Percentiles rank a stretch among this genome's conserved stretches.
These are phyloP conservation scores for Taiozyma sp. DNA, from an alignment of 1,139 yeast genomes.

Conservation along the genomic window DNA sequence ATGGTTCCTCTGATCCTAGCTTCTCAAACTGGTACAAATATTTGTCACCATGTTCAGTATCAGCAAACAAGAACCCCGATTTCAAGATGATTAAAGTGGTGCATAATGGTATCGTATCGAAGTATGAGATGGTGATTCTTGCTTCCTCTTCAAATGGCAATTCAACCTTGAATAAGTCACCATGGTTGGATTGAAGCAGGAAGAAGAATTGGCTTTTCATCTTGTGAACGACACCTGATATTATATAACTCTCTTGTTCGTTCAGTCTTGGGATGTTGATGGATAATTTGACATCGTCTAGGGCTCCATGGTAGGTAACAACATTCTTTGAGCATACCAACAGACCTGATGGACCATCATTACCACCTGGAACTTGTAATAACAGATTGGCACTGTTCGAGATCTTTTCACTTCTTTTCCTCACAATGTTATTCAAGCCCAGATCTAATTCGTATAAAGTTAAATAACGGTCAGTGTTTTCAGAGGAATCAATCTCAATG, in stretches of 20 bases:
- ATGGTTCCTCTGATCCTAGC: conserved; percentile 51
- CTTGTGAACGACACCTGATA: conserved; percentile 58
- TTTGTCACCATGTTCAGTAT: conserved; percentile 57
- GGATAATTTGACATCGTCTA: conserved; percentile 27
- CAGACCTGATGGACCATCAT: conserved; percentile 58
- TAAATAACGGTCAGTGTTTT: conserved; percentile 30
- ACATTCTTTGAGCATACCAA: conserved; percentile 43
- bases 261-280: conserved; percentile 46
- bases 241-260: conserved; percentile 30
- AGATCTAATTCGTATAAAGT: conserved; percentile 78
- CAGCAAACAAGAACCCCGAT: conserved; percentile 72
- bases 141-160: conserved; percentile 33
- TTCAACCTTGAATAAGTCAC: conserved; percentile 73
- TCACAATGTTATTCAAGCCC: conserved; percentile 73
- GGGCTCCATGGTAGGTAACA: conserved; percentile 39
- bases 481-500: conserved; percentile 57
- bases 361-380: conserved; percentile 42
- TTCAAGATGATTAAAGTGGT: conserved; percentile 54
- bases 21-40: conserved; percentile 70
- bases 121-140: conserved; percentile 48
- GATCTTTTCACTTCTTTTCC: conserved; percentile 38
- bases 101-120: conserved; percentile 68
- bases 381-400: conserved; percentile 38
- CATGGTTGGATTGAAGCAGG: conserved; percentile 63
- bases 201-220: conserved; percentile 60